Conservation (phyloP, 1,284 basidiomycete genomes). For the Malassezia caprae region DNA sequence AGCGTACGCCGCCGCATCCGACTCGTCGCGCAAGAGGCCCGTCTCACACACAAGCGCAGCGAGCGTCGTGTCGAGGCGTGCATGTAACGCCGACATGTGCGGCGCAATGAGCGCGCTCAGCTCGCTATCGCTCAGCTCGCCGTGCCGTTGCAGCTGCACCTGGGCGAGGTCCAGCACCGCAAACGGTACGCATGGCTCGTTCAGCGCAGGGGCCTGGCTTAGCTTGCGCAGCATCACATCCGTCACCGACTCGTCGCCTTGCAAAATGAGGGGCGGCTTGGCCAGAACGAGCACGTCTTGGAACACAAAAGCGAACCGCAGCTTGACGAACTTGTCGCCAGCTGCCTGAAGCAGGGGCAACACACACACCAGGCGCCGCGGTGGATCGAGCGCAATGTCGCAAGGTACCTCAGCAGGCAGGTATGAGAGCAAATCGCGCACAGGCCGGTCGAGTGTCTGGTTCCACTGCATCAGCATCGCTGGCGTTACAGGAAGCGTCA, state of each 20-base stretch:
- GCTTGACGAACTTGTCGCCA: conserved; percentile 84
- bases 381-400: conserved; percentile 58
- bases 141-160: conserved; percentile 12
- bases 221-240: conserved; percentile 9
- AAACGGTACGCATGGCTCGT: conserved; percentile 1
- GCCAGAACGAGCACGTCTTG: conserved; percentile 78
- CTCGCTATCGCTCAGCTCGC: conserved; percentile 11
- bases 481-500: conserved; percentile 21
- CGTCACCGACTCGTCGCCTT: neutral
- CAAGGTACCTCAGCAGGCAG: conserved; percentile 10
- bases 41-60: conserved; percentile 38
- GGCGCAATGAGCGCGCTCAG: conserved; percentile 24
- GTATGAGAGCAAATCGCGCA: neutral
- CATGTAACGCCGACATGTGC: conserved; percentile 51
- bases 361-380: conserved; percentile 69
- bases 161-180: conserved; percentile 21
- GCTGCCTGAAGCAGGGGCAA: conserved; percentile 86
- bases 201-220: conserved; percentile 49
- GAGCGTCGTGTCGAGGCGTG: conserved; percentile 27
- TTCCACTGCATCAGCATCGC: conserved; percentile 35
- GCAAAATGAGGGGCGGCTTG: conserved; percentile 52
- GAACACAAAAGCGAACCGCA: conserved; percentile 90
- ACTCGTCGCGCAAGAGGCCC: conserved; percentile 19
- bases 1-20: conserved; percentile 3
- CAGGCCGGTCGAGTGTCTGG: conserved; percentile 23